These are phyloP conservation scores for Bjerkandera adusta DNA, from an alignment of 1,284 basidiomycete genomes.

Conservation along the genomic window DNA sequence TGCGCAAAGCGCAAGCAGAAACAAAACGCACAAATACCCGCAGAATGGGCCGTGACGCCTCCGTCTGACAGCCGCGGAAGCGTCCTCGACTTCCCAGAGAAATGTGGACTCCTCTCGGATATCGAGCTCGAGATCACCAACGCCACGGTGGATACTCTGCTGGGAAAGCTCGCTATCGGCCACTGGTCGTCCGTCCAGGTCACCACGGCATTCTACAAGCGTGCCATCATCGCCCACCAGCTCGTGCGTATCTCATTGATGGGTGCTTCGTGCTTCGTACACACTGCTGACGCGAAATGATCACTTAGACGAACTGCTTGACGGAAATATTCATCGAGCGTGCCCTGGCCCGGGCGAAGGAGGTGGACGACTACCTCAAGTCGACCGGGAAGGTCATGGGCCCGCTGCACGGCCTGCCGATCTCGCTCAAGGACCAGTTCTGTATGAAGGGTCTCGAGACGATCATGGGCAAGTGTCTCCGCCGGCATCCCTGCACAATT, in stretches of 20 bases:
- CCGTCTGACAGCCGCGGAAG: conserved; percentile 45
- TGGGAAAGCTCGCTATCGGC: conserved; percentile 45
- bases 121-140: conserved; percentile 70
- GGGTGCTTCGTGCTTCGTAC: conserved; percentile 11
- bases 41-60: conserved; percentile 52
- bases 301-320: conserved; percentile 48
- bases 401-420: conserved; percentile 60
- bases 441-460: conserved; percentile 52
- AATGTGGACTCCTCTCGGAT: conserved; percentile 56
- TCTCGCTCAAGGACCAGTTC: conserved; percentile 63
- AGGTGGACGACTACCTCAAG: conserved; percentile 48
- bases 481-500: no score
- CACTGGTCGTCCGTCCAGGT: conserved; percentile 66
- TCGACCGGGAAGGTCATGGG: conserved; percentile 47
- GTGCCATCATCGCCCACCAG: conserved; percentile 81
- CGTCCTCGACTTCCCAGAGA: conserved; percentile 54
- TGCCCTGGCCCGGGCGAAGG: conserved; percentile 48
- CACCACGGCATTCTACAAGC: conserved; percentile 75
- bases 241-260: conserved; percentile 46
- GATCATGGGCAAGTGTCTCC: conserved; percentile 43
- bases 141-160: conserved; percentile 44
- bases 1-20: conserved; percentile 49
- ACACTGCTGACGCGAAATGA: conserved; percentile 16
- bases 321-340: conserved; percentile 54
- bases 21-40: conserved; percentile 56